Base-by-base conservation (phyloP, 768 basidiomycete species). In the Phanerodontia chrysosporium region DNA sequence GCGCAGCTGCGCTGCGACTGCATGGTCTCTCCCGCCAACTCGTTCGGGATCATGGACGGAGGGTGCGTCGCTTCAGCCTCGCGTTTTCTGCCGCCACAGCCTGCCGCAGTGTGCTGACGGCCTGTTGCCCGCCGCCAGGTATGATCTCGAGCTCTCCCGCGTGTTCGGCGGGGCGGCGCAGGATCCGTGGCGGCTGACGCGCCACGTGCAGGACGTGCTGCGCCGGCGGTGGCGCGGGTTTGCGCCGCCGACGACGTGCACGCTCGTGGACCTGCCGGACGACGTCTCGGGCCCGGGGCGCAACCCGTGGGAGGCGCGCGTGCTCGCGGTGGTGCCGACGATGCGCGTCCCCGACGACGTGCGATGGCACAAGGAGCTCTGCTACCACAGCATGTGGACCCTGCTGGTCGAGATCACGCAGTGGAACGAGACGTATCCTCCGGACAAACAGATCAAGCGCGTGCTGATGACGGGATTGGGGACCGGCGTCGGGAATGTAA, bases 31-130 rank as follows among this genome's bases (percentile, higher is more conserved):
- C 64, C 64, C 2, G 64, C 64, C 32, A 65, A 65, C 53, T 49
- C 62, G n/a, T 65, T 65, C 51, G 64, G 64, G 24, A 59, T 65
- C 22, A 65, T 65, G 64, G 64, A 65, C 42, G 62, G 64, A 14
- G 64, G 64, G 62, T 65, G 48, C 27, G 62, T 46, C 14, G 28
- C 10, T 29, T 22, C 28, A 13, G 16, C 27, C 10, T 27, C 9
- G 3, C 18, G 4, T 12, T 22, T n/a, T n/a, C 2, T 36, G 16
- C 21, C 49, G 5, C 7, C 14, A 46, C 7, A 18, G 24, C 25
- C 7, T 13, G 22, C 16, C 22, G 7, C 12, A 8, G n/a, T 9
- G 22, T 18, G 21, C 16, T n/a, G 25, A 18, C 27, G 14, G 10
- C 27, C 29, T 10, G 2, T n/a, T n/a, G n/a, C 24, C 22, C 35